phyloP scores from a whole-genome alignment of 148 eudicot species.

The Bassia scoparia region DNA sequence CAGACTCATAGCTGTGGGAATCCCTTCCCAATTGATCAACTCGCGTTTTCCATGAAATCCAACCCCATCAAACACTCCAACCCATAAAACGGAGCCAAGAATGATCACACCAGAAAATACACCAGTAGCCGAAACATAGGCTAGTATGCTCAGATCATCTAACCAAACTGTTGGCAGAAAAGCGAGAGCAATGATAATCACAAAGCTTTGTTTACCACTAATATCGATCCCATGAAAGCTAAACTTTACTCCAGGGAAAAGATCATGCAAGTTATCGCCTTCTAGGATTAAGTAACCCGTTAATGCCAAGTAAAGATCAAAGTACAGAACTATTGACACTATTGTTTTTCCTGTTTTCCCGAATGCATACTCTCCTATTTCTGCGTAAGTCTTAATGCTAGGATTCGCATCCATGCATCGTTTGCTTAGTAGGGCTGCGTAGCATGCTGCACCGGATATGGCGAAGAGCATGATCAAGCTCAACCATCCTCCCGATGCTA shows the following conservation, averaged over 20 bases:
- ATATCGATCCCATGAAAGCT: constrained; percentile 8
- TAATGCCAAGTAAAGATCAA: background rate
- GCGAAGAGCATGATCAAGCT: background rate
- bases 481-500: background rate
- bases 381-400: background rate
- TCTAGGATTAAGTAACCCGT: background rate
- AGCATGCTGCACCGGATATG: background rate
- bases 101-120: constrained; percentile 31
- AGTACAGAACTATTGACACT: background rate
- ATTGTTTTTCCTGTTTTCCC: background rate
- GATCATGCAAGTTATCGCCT: background rate
- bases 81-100: constrained; percentile 33
- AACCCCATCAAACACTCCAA: constrained; percentile 37
- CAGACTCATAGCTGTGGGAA: constrained; percentile 48
- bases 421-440: background rate
- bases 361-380: background rate
- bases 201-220: constrained; percentile 35
- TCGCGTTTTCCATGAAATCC: constrained; percentile 43
- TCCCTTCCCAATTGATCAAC: constrained; percentile 34
- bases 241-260: background rate
- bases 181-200: constrained; percentile 30
- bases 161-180: constrained; percentile 46
- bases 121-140: constrained; percentile 45
- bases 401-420: background rate
- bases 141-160: constrained; percentile 35